phyloP scores from a whole-genome alignment of 306 rosid genomes.

The Geum urbanum region DNA sequence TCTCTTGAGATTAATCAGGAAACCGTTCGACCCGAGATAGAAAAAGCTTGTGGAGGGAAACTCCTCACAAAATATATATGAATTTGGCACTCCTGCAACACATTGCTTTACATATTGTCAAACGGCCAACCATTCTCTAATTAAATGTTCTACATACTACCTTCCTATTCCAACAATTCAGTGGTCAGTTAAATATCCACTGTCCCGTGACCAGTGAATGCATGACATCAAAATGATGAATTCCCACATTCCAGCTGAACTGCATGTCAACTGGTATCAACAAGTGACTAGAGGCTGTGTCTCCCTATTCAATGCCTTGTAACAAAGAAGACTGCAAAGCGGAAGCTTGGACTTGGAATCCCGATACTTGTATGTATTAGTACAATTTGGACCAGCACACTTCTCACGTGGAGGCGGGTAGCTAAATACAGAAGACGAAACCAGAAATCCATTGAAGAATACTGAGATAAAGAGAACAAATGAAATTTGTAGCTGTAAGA shows the following conservation, averaged over 20 bases:
- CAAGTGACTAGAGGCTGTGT: conserved; percentile 26
- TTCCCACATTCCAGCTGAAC: not conserved
- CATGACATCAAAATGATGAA: conserved; percentile 3
- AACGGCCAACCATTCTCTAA: not conserved
- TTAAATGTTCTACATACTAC: not conserved
- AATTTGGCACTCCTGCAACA: too few relatives aligned
- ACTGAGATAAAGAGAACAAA: not conserved
- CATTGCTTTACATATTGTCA: not conserved
- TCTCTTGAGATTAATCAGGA: too few relatives aligned
- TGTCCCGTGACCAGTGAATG: not conserved
- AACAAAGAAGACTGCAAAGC: conserved; percentile 59
- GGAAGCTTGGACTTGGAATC: conserved; percentile 66
- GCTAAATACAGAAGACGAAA: conserved; percentile 30
- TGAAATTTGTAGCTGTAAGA: not conserved
- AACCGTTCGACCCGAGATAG: too few relatives aligned
- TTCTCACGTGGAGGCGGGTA: conserved; percentile 62
- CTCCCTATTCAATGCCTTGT: conserved; percentile 42
- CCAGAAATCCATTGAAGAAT: conserved; percentile 6
- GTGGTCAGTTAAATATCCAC: not conserved
- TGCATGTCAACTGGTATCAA: conserved; percentile 10
- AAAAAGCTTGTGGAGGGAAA: too few relatives aligned
- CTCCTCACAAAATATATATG: too few relatives aligned
- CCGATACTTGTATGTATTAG: conserved; percentile 53
- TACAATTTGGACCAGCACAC: conserved; percentile 54
- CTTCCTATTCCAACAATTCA: not conserved